Conservation (phyloP, 2,329 filamentous ascomycete species). For the Scedosporium minutisporum region DNA sequence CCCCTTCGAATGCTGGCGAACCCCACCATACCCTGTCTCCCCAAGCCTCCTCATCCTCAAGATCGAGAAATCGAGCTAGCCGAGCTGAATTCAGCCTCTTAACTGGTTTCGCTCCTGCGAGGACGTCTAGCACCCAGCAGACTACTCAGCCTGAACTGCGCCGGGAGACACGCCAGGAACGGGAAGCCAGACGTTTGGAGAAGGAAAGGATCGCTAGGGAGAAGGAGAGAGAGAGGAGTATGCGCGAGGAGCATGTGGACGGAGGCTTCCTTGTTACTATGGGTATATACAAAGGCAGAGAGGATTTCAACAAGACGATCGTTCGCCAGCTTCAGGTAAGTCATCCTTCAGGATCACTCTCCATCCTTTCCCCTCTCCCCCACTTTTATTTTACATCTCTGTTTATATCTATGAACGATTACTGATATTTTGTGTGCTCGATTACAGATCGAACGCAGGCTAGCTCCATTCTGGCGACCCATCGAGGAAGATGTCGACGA, state of each 20-base stretch:
- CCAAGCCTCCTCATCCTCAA: background rate
- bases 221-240: conserved; percentile 82
- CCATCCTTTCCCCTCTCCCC: background rate
- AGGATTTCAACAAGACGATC: conserved; percentile 84
- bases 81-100: conserved; percentile 5
- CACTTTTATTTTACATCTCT: conserved; percentile 9
- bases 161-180: conserved; percentile 82
- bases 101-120: background rate
- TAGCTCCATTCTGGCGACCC: conserved; percentile 94
- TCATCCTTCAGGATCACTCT: conserved; percentile 1
- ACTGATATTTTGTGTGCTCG: background rate
- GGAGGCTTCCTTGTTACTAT: conserved; percentile 91
- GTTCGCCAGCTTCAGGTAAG: conserved; percentile 85
- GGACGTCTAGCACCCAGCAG: background rate
- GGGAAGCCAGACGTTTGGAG: conserved; percentile 77
- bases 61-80: conserved; percentile 2
- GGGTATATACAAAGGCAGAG: conserved; percentile 81
- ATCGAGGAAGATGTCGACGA: conserved; percentile 78
- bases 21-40: background rate
- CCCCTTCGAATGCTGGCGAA: background rate
- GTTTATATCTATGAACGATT: conserved; percentile 6
- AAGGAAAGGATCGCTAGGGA: conserved; percentile 65
- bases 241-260: conserved; percentile 86
- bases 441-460: conserved; percentile 72
- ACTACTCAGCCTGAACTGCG: conserved; percentile 37